Base-by-base conservation (phyloP, 768 basidiomycete genomes). In the Crassisporium funariophilum region DNA sequence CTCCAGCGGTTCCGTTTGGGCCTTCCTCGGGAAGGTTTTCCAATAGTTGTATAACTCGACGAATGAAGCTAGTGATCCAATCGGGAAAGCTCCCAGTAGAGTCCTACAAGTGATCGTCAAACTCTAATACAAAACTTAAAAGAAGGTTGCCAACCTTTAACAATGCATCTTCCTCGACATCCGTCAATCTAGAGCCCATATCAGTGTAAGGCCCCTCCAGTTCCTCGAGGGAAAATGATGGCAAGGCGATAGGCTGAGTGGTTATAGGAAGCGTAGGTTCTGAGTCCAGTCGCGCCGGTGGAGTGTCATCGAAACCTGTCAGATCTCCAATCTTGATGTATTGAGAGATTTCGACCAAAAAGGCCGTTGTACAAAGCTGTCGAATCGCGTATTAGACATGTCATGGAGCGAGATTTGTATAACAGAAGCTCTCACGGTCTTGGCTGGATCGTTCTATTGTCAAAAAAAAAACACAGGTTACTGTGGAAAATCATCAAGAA, bases 11-110 rank as follows among this genome's bases (percentile, higher is more conserved):
- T 5, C 81, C 81, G 55, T 80, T 74, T 43, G 77, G 65, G 40
- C 87, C 83, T 64, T 93, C 91, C 48, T 93, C 91, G 0, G 92
- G 91, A 15, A 95, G 72, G 58, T 91, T 92, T 63, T 91, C 88
- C 49, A 93, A 79, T 4, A 94, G 69, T 45, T 86, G 78, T 24
- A 94, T 83, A 8, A 93, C 86, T 36, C 88, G 72, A 4, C 84
- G 80, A 46, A 94, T 75, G 64, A 93, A 90, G 53, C 75, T 83
- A n/a, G 85, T 75, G 5, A 93, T 75, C 91, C 91, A 92, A 56
- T 87, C 86, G 1, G 88, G 81, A 58, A 92, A 89, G 25, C 77
- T 80, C 2, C 81, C 77, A 12, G 90, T 89, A 16, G 84, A 79
- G 47, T 88, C 82, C 68, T 78, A 45, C 16, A 24, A 34, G 37